phyloP scores from a whole-genome alignment of 768 basidiomycete species.

The Lactifluus subvellereus region DNA sequence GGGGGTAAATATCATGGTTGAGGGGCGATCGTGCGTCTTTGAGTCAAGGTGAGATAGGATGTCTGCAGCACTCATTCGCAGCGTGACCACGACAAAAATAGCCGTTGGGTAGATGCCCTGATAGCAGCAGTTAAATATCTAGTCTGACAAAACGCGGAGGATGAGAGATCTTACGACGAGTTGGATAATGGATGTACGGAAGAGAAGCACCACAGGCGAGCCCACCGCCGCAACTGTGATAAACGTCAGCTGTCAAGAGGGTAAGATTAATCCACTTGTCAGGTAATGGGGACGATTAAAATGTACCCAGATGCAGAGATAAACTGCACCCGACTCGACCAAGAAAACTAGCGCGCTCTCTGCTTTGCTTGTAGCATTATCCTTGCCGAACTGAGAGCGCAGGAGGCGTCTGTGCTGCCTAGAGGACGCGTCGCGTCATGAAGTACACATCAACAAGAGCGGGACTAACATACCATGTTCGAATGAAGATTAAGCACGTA shows the following conservation, averaged over 20 bases:
- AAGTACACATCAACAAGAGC: background rate
- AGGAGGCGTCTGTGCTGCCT: conserved; percentile 2
- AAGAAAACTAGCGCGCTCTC: conserved; percentile 3
- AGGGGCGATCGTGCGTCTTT: background rate
- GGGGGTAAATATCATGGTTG: background rate
- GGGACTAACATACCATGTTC: conserved; percentile 3
- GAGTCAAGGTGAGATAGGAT: background rate
- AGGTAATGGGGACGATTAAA: background rate
- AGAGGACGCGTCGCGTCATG: background rate
- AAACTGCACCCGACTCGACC: conserved; percentile 10
- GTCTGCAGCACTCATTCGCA: conserved; percentile 6
- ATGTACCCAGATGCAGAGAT: conserved; percentile 9
- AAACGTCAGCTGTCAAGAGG: background rate
- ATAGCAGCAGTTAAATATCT: background rate
- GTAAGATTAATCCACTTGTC: background rate
- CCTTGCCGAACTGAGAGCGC: background rate
- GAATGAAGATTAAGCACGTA: conserved; percentile 12
- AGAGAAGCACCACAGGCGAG: background rate
- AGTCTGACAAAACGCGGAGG: too few relatives aligned
- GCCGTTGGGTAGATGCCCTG: conserved; percentile 16
- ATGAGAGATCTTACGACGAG: conserved; percentile 8
- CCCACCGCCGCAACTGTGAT: background rate
- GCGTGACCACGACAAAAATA: conserved; percentile 12
- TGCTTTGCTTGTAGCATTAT: background rate
- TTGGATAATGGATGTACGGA: conserved; percentile 5